phyloP scores from a whole-genome alignment of 1,284 basidiomycete species.

The Malassezia obtusa region DNA sequence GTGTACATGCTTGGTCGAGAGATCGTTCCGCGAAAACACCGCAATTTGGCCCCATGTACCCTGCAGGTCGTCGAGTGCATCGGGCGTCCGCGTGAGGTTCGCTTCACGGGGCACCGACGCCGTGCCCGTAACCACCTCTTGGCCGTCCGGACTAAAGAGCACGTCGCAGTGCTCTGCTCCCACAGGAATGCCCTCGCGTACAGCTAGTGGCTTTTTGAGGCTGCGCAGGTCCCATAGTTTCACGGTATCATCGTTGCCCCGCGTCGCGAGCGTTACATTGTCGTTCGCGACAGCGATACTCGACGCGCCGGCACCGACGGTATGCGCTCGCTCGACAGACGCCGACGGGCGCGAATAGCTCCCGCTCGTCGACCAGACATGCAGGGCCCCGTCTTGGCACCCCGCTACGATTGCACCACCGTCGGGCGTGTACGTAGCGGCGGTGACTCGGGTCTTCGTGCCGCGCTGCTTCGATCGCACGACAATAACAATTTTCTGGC shows the following conservation, averaged over 20 bases:
- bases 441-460: slow-evolving; percentile 80
- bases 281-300: slow-evolving; percentile 75
- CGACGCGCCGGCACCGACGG: slow-evolving; percentile 69
- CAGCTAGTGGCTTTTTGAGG: slow-evolving; percentile 73
- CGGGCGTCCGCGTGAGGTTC: background rate
- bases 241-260: slow-evolving; percentile 85
- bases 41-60: slow-evolving; percentile 20
- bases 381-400: slow-evolving; percentile 78
- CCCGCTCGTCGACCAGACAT: slow-evolving; percentile 81
- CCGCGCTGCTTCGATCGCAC: slow-evolving; percentile 92
- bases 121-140: slow-evolving; percentile 68
- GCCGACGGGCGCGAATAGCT: slow-evolving; percentile 82
- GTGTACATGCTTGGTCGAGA: slow-evolving; percentile 8
- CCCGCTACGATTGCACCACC: slow-evolving; percentile 52
- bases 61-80: background rate
- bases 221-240: slow-evolving; percentile 88
- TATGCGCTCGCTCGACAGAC: slow-evolving; percentile 74
- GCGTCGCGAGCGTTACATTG: slow-evolving; percentile 61
- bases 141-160: slow-evolving; percentile 74
- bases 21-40: slow-evolving; percentile 16
- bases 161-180: slow-evolving; percentile 83
- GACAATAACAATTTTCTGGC: slow-evolving; percentile 87
- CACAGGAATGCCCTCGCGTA: slow-evolving; percentile 59
- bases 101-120: slow-evolving; percentile 8
- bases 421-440: slow-evolving; percentile 35